A percentile compares a stretch with the other conserved stretches of the same genome.
phyloP scores from a whole-genome alignment of 345 rosid species.

The Syzygium grande region DNA sequence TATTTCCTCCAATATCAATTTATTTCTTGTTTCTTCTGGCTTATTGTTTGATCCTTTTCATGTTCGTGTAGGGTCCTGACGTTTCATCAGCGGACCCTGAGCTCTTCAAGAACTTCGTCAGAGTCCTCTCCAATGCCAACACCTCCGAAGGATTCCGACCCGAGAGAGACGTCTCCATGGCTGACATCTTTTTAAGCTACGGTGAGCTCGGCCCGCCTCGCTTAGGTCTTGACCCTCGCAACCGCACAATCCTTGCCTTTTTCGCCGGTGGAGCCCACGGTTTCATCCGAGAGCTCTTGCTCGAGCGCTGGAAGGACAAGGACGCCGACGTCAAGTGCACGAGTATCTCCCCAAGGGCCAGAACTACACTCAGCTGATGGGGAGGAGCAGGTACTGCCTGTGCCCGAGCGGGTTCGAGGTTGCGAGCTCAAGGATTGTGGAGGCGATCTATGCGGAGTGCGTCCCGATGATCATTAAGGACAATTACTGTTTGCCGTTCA shows the following conservation, averaged over 20 bases:
- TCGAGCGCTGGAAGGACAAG: slow-evolving; percentile 60
- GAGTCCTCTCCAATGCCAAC: slow-evolving; percentile 80
- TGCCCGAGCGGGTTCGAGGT: neutral
- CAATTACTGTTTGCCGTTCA: neutral
- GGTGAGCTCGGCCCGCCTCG: slow-evolving; percentile 11
- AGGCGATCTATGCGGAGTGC: neutral
- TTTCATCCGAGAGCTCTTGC: slow-evolving; percentile 25
- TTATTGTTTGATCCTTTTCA: no score
- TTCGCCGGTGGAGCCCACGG: slow-evolving; percentile 73
- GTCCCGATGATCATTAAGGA: neutral
- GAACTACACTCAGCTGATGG: slow-evolving; percentile 31
- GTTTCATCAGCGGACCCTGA: slow-evolving; percentile 33
- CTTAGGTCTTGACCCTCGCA: slow-evolving; percentile 2
- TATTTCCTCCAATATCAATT: no score
- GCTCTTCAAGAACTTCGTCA: slow-evolving; percentile 40
- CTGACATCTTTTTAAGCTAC: slow-evolving; percentile 31
- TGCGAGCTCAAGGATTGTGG: neutral
- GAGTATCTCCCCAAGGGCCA: slow-evolving; percentile 14
- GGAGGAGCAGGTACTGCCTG: slow-evolving; percentile 41
- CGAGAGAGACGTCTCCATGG: slow-evolving; percentile 54
- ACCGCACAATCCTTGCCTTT: slow-evolving; percentile 47
- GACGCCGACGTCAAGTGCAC: slow-evolving; percentile 47
- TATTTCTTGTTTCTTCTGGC: neutral
- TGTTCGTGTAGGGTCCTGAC: slow-evolving; percentile 43
- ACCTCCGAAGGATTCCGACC: slow-evolving; percentile 58